Evolutionary conservation across 192 early-diverging fungal genomes (phyloP), one percentile per base, ranked within the genome.

Genomic region (Chytriomyces sp.): DNA sequence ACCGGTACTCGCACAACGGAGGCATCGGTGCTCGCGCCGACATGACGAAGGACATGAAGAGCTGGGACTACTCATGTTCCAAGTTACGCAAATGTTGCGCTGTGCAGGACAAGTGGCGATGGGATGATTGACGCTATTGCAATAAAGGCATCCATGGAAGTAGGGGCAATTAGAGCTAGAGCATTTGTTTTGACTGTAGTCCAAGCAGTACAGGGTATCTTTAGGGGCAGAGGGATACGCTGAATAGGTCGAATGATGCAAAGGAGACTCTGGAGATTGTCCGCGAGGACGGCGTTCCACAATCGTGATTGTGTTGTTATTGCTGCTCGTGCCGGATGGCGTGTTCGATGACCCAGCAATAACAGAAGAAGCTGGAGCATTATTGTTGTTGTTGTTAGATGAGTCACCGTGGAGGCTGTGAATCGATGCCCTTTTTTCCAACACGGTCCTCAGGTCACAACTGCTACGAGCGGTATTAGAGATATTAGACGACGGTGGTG

Each of bases 61-160:
- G 28, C 40, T 52, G 14, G 61, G 59, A 39, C 44, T 52, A 26
- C 30, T 64, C 72, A 73, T 73, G 38, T 73, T 73, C 72, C 72
- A 73, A 14, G 59, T 62, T 14, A 73, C 72, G 53, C 72, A 73
- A 39, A 73, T 64, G 54, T 59, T 70, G 1, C 68, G 68, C 19
- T 54, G 62, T 1, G 62, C 31, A 26, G 56, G 63, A 33, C 73
- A 74, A 38, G 7, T 25, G 19, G 41, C 26, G 26, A 70, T 56
- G 56, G 55, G 14, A 39, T 70, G 68, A 8, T 10, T 6, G 10
- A 17, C 0, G 14, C 55, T 49, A 36, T 58, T 17, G 31, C 56
- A 58, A 5, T 58, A 58, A 17, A 58, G 56, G 4, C 56, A 58
- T 25, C 26, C 56, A 58, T 58, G 56, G 28, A 58, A 12, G 31